These are phyloP conservation scores for Rhynchospora breviuscula DNA, from an alignment of 176 grass and related monocot species.

Conservation along the genomic window DNA sequence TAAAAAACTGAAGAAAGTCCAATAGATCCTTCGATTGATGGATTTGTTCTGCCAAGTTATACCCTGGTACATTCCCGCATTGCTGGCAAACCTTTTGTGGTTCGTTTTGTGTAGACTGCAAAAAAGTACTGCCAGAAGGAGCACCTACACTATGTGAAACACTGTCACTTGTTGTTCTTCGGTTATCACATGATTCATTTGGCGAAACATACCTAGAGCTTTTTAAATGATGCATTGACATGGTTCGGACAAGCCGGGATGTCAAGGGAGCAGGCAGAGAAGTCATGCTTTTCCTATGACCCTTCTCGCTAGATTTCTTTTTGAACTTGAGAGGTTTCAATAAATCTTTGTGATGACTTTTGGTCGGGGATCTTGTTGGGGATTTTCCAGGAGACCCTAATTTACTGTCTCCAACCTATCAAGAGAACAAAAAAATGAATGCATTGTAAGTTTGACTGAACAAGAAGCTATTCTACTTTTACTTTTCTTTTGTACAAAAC, in stretches of 20 bases:
- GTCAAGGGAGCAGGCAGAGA: conserved; percentile 8
- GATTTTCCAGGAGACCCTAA: conserved; percentile 7
- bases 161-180: background rate
- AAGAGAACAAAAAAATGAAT: background rate
- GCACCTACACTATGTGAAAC: background rate
- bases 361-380: conserved; percentile 14
- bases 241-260: conserved; percentile 2
- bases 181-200: background rate
- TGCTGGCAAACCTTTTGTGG: background rate
- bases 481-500: too few species aligned
- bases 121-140: background rate
- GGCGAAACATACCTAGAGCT: background rate
- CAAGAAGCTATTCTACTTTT: background rate
- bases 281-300: conserved; percentile 4
- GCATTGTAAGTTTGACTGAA: background rate
- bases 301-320: conserved; percentile 13
- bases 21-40: conserved; percentile 21
- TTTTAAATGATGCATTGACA: conserved; percentile 25
- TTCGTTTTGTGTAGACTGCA: background rate
- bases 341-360: conserved; percentile 12
- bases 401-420: conserved; percentile 1
- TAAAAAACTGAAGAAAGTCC: conserved; percentile 21
- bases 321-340: conserved; percentile 23
- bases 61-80: background rate
- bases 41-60: conserved; percentile 2